A percentile compares a stretch with the other conserved stretches of the same genome.
Evolutionary conservation across 2,329 filamentous ascomycete genomes (phyloP).

Genomic region (Penicillium freii): DNA sequence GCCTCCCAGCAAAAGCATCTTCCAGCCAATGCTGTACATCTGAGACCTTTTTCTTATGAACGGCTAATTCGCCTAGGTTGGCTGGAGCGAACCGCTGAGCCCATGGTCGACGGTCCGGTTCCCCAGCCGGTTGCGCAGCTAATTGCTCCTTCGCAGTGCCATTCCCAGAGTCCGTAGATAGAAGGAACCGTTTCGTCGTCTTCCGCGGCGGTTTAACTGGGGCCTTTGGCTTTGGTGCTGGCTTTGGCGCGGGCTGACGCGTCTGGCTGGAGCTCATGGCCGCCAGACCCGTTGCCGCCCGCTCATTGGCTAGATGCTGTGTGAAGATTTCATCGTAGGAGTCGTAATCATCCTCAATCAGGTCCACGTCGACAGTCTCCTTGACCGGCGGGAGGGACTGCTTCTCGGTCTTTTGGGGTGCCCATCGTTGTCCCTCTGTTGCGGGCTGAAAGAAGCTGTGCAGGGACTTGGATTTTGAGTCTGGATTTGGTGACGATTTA

Average conservation of each 20-base stretch:
- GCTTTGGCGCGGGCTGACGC: slow-evolving; percentile 16
- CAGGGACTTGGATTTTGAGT: slow-evolving; percentile 34
- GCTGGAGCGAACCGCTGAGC: slow-evolving; percentile 76
- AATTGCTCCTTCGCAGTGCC: slow-evolving; percentile 4
- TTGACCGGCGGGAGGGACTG: slow-evolving; percentile 9
- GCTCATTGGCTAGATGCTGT: slow-evolving; percentile 31
- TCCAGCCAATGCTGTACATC: slow-evolving; percentile 84
- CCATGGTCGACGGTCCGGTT: slow-evolving; percentile 69
- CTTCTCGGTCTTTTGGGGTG: slow-evolving; percentile 28
- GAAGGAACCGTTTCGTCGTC: slow-evolving; percentile 30
- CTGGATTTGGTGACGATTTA: slow-evolving; percentile 7
- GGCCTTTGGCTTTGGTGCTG: slow-evolving; percentile 5
- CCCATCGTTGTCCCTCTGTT: slow-evolving; percentile 43
- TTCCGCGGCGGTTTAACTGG: slow-evolving; percentile 11
- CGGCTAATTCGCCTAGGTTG: slow-evolving; percentile 78
- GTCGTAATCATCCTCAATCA: slow-evolving; percentile 44
- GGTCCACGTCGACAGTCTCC: slow-evolving; percentile 34
- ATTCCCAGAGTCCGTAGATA: slow-evolving; percentile 11
- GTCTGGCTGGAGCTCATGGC: slow-evolving; percentile 6
- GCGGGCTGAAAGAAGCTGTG: slow-evolving; percentile 43
- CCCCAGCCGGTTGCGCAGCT: slow-evolving; percentile 3
- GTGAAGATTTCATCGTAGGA: slow-evolving; percentile 39
- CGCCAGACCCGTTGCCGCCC: slow-evolving; percentile 1
- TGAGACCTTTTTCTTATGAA: slow-evolving; percentile 89
- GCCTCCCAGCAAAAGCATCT: slow-evolving; percentile 63